A percentile compares a stretch with the other conserved stretches of the same genome.
Conservation (phyloP, 202 grass and related monocot genomes). For the Carex arenaria region DNA sequence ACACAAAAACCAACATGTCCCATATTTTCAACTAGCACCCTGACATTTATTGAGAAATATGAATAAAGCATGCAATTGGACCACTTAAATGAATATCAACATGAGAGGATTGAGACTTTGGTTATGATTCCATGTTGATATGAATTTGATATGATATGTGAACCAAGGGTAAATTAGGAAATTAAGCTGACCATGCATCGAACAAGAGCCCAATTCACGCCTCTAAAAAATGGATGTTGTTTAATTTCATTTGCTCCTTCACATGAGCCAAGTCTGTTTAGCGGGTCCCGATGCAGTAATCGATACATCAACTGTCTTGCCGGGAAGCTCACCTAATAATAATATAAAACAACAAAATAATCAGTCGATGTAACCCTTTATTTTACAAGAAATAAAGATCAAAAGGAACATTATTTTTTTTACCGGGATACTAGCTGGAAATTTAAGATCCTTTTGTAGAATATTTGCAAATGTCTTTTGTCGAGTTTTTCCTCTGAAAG, state of each 20-base stretch:
- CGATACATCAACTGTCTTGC: conserved; percentile 77
- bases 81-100: background rate
- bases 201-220: conserved; percentile 84
- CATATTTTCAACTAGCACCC: background rate
- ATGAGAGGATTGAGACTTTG: background rate
- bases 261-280: conserved; percentile 60
- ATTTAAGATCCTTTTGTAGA: conserved; percentile 88
- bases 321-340: conserved; percentile 53
- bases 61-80: background rate
- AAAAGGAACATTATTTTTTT: background rate
- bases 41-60: background rate
- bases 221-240: conserved; percentile 64
- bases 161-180: background rate
- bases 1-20: background rate
- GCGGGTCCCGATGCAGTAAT: conserved; percentile 64
- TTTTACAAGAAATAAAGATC: background rate
- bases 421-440: conserved; percentile 60
- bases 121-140: background rate
- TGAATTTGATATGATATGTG: background rate
- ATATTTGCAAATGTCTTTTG: conserved; percentile 93
- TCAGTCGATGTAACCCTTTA: background rate
- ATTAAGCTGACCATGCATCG: conserved; percentile 38
- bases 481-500: conserved; percentile 94
- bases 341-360: background rate
- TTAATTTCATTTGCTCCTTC: conserved; percentile 80